Conservation (phyloP, 495 filamentous ascomycete genomes). For the Neurospora sp. region DNA sequence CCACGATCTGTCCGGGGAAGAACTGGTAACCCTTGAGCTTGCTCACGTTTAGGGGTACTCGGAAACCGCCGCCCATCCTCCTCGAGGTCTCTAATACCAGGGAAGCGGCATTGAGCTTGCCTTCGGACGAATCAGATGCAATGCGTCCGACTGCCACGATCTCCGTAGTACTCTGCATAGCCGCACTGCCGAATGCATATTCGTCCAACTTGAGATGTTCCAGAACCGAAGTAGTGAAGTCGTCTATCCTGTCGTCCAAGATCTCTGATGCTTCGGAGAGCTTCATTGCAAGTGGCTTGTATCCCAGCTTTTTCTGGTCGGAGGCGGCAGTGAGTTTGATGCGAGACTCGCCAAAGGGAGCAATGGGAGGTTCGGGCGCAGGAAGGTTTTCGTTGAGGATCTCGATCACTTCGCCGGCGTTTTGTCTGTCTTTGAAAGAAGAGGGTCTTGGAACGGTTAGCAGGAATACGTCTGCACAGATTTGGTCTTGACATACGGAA, state of each 20-base stretch:
- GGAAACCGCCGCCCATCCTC: constrained; percentile 68
- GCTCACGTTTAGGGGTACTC: constrained; percentile 70
- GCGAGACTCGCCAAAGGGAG: constrained; percentile 62
- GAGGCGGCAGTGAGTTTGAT: constrained; percentile 73
- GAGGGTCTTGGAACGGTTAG: constrained; percentile 28
- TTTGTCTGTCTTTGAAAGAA: constrained; percentile 59
- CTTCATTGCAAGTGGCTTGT: constrained; percentile 89
- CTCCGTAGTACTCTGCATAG: constrained; percentile 71
- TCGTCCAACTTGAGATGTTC: constrained; percentile 66
- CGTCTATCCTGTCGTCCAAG: constrained; percentile 89
- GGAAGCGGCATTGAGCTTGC: constrained; percentile 72
- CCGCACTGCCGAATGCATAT: constrained; percentile 76
- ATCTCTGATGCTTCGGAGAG: constrained; percentile 85
- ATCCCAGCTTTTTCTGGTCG: constrained; percentile 81
- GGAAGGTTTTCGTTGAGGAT: constrained; percentile 69
- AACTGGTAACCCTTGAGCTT: constrained; percentile 63
- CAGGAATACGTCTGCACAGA: not conserved
- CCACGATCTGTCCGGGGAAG: constrained; percentile 92
- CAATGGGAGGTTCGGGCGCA: constrained; percentile 57
- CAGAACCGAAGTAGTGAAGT: constrained; percentile 63
- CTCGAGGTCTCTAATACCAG: constrained; percentile 81
- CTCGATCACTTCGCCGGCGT: constrained; percentile 72
- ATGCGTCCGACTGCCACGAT: constrained; percentile 87
- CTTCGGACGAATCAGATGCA: constrained; percentile 72
- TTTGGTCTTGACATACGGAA: constrained; percentile 21